These are phyloP conservation scores for Phytopythium litorale DNA, from an alignment of 352 stramenopile species.

Conservation along the genomic window DNA sequence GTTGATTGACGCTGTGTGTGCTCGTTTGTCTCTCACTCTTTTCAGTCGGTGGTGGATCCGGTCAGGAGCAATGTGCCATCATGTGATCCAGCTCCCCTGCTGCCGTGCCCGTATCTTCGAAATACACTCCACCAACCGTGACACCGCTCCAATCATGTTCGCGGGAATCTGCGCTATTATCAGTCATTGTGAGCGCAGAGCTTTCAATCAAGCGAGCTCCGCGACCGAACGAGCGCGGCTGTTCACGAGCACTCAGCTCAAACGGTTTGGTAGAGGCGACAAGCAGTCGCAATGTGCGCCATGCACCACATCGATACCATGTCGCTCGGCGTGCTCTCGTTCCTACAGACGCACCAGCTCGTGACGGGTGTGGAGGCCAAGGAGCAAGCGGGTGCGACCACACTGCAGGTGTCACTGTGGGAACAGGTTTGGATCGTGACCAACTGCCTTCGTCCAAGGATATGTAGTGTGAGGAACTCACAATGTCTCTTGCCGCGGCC, in stretches of 20 bases:
- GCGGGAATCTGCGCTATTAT: neutral
- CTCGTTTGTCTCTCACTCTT: slow-evolving; percentile 2
- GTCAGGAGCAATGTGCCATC: slow-evolving; percentile 70
- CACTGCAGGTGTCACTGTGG: slow-evolving; percentile 55
- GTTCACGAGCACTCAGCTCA: neutral
- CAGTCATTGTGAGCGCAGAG: neutral
- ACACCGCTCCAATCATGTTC: neutral
- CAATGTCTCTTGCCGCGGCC: neutral
- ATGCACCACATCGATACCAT: slow-evolving; percentile 47
- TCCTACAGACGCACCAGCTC: slow-evolving; percentile 48
- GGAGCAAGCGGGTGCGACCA: slow-evolving; percentile 36
- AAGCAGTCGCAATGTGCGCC: neutral
- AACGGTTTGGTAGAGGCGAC: neutral
- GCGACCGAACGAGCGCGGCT: neutral
- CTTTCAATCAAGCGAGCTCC: neutral
- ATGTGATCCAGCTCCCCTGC: slow-evolving; percentile 33
- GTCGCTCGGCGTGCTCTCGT: slow-evolving; percentile 71
- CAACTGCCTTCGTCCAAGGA: neutral
- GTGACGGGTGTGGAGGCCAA: slow-evolving; percentile 59
- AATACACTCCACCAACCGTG: neutral
- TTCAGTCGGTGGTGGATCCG: slow-evolving; percentile 44
- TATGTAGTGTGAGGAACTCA: neutral
- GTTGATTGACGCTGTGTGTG: slow-evolving; percentile 2
- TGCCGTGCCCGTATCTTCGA: neutral
- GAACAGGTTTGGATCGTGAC: slow-evolving; percentile 37